These are phyloP conservation scores for Carex arenaria DNA, from an alignment of 202 grass and related monocot genomes.

Conservation along the genomic window DNA sequence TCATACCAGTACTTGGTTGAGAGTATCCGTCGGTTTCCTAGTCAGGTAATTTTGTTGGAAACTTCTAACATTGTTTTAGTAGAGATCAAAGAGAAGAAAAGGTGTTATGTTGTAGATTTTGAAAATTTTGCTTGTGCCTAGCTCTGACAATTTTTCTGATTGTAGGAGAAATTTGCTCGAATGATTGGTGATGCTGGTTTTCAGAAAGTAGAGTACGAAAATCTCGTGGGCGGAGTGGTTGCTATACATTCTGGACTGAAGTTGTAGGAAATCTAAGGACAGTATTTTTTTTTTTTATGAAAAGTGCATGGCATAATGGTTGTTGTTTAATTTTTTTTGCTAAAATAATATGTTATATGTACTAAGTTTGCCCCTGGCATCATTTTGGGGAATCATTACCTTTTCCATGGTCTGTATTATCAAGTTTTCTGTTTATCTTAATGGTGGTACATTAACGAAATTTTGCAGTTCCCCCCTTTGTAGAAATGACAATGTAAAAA, in stretches of 20 bases:
- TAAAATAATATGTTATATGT: not conserved
- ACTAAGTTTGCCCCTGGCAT: not conserved
- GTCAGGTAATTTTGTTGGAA: conserved; percentile 44
- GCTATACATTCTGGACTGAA: conserved; percentile 76
- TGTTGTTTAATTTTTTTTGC: not conserved
- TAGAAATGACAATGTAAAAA: not conserved
- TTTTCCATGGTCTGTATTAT: not conserved
- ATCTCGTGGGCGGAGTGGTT: conserved; percentile 87
- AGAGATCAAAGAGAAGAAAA: not conserved
- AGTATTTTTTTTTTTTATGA: too few relatives aligned
- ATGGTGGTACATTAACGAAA: not conserved
- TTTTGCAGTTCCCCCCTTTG: not conserved
- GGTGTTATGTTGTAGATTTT: not conserved
- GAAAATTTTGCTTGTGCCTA: not conserved
- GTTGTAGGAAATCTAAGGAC: not conserved
- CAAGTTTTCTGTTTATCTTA: not conserved
- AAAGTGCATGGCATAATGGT: not conserved
- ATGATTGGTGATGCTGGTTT: conserved; percentile 95
- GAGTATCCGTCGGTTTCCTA: conserved; percentile 80
- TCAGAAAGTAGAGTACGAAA: conserved; percentile 82
- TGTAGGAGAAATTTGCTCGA: conserved; percentile 70
- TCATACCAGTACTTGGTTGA: conserved; percentile 98
- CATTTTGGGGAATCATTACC: not conserved
- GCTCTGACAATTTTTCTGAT: conserved; percentile 11
- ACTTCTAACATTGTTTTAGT: not conserved